Percentiles rank a stretch among this genome's conserved stretches.
These are phyloP conservation scores for Podila epicladia DNA, from an alignment of 192 early-diverging fungal genomes.

Conservation along the genomic window DNA sequence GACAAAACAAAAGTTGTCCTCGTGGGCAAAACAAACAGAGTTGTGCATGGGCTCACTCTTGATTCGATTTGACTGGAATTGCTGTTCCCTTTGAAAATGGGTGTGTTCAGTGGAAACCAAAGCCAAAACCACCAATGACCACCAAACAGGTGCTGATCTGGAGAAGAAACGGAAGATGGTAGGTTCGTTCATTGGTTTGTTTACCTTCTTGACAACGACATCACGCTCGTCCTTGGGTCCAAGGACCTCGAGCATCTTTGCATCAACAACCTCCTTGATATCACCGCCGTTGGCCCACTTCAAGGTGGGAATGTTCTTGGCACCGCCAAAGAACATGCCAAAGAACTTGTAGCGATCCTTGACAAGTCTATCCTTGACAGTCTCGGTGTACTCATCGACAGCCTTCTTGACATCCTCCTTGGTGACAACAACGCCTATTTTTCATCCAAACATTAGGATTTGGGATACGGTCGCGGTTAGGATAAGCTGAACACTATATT, in stretches of 20 bases:
- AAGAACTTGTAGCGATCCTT: constrained; percentile 88
- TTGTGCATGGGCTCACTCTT: background rate
- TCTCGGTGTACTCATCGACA: constrained; percentile 71
- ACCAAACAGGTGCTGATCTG: background rate
- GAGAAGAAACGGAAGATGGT: too few species aligned
- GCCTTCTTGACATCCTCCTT: constrained; percentile 76
- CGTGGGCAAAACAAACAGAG: background rate
- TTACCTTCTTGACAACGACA: constrained; percentile 59
- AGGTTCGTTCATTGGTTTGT: background rate
- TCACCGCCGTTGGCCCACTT: constrained; percentile 90
- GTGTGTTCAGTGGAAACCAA: background rate
- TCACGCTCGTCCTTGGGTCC: constrained; percentile 99
- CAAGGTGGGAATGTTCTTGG: constrained; percentile 75
- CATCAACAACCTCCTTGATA: constrained; percentile 91
- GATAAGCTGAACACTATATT: background rate
- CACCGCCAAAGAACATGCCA: constrained; percentile 77
- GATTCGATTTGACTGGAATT: background rate
- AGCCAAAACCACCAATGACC: background rate
- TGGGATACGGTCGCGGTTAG: background rate
- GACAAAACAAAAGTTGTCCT: constrained; percentile 3
- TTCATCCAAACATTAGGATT: background rate
- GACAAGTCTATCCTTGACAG: constrained; percentile 75
- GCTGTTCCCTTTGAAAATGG: too few species aligned
- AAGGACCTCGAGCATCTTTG: constrained; percentile 81
- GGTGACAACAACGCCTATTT: constrained; percentile 83